Percentiles rank a stretch among this genome's conserved stretches.
phyloP scores from a whole-genome alignment of 176 grass and related monocot species.

The Lolium multiflorum region DNA sequence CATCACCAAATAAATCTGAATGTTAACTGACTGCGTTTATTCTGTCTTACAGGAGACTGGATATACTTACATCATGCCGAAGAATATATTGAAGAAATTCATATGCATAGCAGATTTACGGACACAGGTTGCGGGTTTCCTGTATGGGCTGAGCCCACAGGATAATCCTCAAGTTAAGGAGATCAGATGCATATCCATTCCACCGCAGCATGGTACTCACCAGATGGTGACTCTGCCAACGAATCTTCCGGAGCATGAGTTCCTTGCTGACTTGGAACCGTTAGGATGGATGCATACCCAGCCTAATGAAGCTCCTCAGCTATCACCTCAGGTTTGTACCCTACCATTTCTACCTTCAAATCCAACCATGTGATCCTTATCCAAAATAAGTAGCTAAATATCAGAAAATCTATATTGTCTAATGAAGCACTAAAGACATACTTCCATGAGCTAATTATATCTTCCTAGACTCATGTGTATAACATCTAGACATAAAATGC shows the following conservation, averaged over 20 bases:
- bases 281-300: conserved; percentile 99
- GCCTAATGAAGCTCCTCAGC: conserved; percentile 95
- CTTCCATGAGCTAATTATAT: not conserved
- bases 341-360: not conserved
- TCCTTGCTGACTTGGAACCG: conserved; percentile 90
- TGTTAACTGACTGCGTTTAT: conserved; percentile 32
- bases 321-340: conserved; percentile 85
- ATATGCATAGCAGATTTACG: conserved; percentile 99
- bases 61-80: conserved; percentile 99
- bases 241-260: conserved; percentile 95
- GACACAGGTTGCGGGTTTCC: conserved; percentile 86
- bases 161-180: conserved; percentile 99
- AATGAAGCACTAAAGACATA: not conserved
- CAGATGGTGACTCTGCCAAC: conserved; percentile 93
- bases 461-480: not conserved
- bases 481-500: not conserved
- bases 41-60: conserved; percentile 86
- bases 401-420: not conserved
- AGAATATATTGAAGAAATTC: conserved; percentile 99
- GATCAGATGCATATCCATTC: conserved; percentile 90
- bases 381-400: not conserved
- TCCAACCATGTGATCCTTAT: not conserved
- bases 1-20: not conserved
- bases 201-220: conserved; percentile 95
- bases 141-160: conserved; percentile 93